phyloP scores from a whole-genome alignment of 768 basidiomycete species.

The Podaxis rugospora region DNA sequence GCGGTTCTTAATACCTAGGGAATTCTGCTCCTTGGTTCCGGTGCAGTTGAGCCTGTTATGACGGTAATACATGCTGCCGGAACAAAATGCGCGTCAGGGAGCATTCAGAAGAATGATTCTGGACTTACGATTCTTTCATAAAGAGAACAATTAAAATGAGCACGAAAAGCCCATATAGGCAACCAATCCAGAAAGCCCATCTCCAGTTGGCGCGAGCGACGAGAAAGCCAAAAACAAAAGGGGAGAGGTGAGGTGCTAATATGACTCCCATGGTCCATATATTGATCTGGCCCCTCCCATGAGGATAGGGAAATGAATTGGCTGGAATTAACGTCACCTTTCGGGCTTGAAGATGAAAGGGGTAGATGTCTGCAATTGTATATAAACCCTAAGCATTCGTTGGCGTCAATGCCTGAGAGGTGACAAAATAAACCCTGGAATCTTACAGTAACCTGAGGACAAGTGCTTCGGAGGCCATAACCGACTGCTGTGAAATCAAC shows the following conservation, averaged over 20 bases:
- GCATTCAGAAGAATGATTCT: not conserved
- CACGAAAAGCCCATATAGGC: conserved; percentile 54
- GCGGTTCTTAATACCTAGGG: conserved; percentile 42
- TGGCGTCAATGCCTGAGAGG: no score
- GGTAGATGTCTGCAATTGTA: no score
- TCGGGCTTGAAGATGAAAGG: conserved; percentile 54
- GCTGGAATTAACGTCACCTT: conserved; percentile 34
- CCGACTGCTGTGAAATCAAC: not conserved
- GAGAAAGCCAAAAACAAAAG: conserved; percentile 66
- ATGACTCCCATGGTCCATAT: conserved; percentile 75
- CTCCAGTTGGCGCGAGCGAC: conserved; percentile 57
- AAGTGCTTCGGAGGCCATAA: conserved; percentile 30
- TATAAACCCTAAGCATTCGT: no score
- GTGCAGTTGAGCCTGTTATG: conserved; percentile 16
- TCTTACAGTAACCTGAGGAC: conserved; percentile 51
- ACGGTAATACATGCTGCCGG: conserved; percentile 55
- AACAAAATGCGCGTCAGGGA: not conserved
- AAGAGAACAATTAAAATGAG: conserved; percentile 57
- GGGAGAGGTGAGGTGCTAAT: conserved; percentile 60
- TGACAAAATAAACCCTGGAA: no score
- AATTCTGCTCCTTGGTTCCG: conserved; percentile 34
- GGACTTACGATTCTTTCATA: conserved; percentile 59
- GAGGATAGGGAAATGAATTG: not conserved
- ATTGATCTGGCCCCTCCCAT: conserved; percentile 41
- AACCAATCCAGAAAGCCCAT: conserved; percentile 66